Evolutionary conservation across 129 eudicot species (phyloP), one percentile per base, ranked within the genome.

Genomic region (Ambrosia trifida): DNA sequence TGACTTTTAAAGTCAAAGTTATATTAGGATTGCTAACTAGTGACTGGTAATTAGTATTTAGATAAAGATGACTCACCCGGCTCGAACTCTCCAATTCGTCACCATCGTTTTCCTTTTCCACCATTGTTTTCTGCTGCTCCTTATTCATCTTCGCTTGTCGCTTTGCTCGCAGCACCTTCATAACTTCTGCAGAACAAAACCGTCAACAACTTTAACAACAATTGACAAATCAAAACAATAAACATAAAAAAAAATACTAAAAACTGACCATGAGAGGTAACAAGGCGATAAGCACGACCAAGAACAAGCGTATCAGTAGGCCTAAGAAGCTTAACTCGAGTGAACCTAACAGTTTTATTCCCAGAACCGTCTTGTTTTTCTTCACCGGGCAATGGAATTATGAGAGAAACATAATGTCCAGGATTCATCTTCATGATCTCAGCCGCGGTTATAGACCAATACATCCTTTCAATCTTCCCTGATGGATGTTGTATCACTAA

Each of bases 391-490:
- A 87, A 43, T 33, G 97, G 96, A 59, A 94, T 89, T 40, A 94
- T 89, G 41, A 94, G 96, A 62, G 98, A 89, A 70, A 89, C 96
- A 49, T 92, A 89, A 66, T 92, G 97, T 30, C 98, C 98, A 4
- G 98, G 97, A 81, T 94, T 87, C 81, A 82, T 71, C 79, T 85
- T 94, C 96, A 89, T 94, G 58, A 94, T 86, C 56, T 94, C 87
- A 61, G 81, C 84, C 24, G 89, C 97, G 46, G 83, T 70, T 40
- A 88, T 58, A 4, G 98, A 83, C 86, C 93, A 87, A 70, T 89
- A 94, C 90, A 89, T 76, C 85, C 93, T 89, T 77, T 94, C 97
- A 58, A 83, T 84, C 64, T 77, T 85, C 41, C 98, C 97, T 68
- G 73, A 78, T 68, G 97, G 98, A 74, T 94, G 97, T 76, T 94